Evolutionary conservation across 1,284 basidiomycete species (phyloP).

Genomic region (Mycosarcoma mackinlayi): DNA sequence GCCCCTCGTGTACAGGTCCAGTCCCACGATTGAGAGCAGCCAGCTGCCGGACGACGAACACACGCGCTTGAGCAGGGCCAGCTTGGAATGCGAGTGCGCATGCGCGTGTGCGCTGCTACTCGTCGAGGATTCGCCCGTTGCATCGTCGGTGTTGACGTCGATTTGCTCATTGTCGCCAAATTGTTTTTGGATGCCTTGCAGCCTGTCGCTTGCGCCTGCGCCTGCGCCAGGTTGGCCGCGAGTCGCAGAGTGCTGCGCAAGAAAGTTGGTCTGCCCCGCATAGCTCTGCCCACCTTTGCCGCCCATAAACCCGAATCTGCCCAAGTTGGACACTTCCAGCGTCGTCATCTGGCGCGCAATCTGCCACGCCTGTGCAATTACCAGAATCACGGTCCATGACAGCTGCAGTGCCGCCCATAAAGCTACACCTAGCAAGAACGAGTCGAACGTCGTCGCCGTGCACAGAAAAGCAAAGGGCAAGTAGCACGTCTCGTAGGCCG

Average conservation of each 20-base stretch:
- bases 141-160: constrained; percentile 12
- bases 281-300: constrained; percentile 79
- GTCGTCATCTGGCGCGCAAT: constrained; percentile 94
- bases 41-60: constrained; percentile 70
- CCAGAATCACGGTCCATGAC: constrained; percentile 88
- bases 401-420: constrained; percentile 90
- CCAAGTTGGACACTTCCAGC: constrained; percentile 92
- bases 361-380: constrained; percentile 89
- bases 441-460: constrained; percentile 72
- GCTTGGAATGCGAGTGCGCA: constrained; percentile 18
- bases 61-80: constrained; percentile 11
- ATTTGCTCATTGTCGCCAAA: constrained; percentile 24
- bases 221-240: constrained; percentile 1
- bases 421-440: constrained; percentile 84
- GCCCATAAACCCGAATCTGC: constrained; percentile 96
- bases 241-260: constrained; percentile 28
- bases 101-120: constrained; percentile 3
- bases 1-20: constrained; percentile 91
- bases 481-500: constrained; percentile 72
- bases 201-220: constrained; percentile 5
- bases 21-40: constrained; percentile 86
- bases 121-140: neutral
- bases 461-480: constrained; percentile 77
- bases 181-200: constrained; percentile 24
- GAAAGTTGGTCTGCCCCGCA: constrained; percentile 67